phyloP scores from a whole-genome alignment of 495 filamentous ascomycete species.

The Parathielavia hyrcaniae region DNA sequence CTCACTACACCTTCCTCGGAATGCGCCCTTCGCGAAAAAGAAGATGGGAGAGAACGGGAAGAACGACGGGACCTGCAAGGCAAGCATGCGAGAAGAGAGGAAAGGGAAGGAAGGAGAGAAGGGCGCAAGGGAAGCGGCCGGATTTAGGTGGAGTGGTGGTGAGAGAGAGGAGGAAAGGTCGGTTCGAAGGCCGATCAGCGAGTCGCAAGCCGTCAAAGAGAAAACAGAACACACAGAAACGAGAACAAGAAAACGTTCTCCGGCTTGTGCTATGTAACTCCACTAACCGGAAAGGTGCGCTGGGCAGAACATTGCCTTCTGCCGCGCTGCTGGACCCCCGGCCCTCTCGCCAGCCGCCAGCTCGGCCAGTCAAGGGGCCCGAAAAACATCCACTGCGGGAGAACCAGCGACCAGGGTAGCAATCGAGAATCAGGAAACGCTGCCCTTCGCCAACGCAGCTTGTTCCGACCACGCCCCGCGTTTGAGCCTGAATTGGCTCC shows the following conservation, averaged over 20 bases:
- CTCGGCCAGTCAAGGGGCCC: constrained; percentile 26
- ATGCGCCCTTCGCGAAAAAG: constrained; percentile 30
- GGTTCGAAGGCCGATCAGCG: constrained; percentile 10
- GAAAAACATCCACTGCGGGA: constrained; percentile 25
- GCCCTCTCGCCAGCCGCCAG: constrained; percentile 18
- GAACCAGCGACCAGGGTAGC: constrained; percentile 20
- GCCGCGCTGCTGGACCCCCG: constrained; percentile 15
- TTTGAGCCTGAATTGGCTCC: no score
- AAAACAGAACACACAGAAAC: constrained; percentile 25
- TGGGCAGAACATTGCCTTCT: constrained; percentile 15
- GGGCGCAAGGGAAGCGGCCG: constrained; percentile 26
- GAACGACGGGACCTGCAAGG: no score
- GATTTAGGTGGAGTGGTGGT: constrained; percentile 39
- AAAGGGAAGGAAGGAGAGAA: constrained; percentile 29
- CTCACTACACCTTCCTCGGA: constrained; percentile 30
- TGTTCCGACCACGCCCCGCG: no score
- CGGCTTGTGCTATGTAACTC: constrained; percentile 7
- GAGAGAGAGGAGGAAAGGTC: constrained; percentile 29
- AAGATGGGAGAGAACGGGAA: constrained; percentile 38
- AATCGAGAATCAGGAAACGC: constrained; percentile 7
- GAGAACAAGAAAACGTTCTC: constrained; percentile 25
- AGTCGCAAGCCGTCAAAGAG: constrained; percentile 11
- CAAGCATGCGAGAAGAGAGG: constrained; percentile 31
- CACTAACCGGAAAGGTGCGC: not conserved
- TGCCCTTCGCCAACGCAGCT: no score